A percentile compares a stretch with the other conserved stretches of the same genome.
These are phyloP conservation scores for Chaetomium tenue DNA, from an alignment of 495 filamentous ascomycete genomes.

Conservation along the genomic window DNA sequence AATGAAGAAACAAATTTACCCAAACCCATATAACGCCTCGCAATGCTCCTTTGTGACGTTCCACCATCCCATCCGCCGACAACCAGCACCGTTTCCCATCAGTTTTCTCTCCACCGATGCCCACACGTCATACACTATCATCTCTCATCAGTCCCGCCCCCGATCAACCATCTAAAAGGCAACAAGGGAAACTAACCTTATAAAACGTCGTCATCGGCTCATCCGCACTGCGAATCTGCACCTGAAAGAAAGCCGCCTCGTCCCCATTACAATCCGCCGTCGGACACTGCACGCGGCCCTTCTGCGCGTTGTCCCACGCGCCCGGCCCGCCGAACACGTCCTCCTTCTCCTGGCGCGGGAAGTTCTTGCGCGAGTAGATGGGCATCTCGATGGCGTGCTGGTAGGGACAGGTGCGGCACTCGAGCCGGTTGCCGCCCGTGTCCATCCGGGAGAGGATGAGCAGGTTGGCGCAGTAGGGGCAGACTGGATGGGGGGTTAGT, in stretches of 20 bases:
- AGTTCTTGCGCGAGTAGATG: conserved; percentile 74
- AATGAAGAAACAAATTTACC: conserved; percentile 10
- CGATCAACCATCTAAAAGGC: neutral
- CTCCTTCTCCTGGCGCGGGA: conserved; percentile 78
- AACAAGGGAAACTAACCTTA: conserved; percentile 57
- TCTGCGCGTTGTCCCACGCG: conserved; percentile 87
- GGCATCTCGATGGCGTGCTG: conserved; percentile 69
- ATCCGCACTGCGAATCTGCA: conserved; percentile 96
- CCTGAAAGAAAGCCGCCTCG: conserved; percentile 88
- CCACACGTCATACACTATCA: conserved; percentile 60
- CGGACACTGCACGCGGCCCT: conserved; percentile 71
- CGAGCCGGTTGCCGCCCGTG: conserved; percentile 61
- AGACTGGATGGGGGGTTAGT: conserved; percentile 58
- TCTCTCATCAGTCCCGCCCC: neutral
- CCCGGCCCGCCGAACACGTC: conserved; percentile 86
- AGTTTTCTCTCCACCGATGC: conserved; percentile 58
- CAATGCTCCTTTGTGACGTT: conserved; percentile 26
- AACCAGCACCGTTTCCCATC: conserved; percentile 5
- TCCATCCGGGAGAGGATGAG: conserved; percentile 61
- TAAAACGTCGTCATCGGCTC: conserved; percentile 98
- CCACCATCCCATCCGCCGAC: neutral
- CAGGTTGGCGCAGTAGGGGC: conserved; percentile 86
- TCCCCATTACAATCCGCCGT: conserved; percentile 69
- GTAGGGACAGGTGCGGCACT: conserved; percentile 94
- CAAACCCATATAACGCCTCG: conserved; percentile 28